phyloP scores from a whole-genome alignment of 2,329 filamentous ascomycete genomes.

The Seiridium cupressi region DNA sequence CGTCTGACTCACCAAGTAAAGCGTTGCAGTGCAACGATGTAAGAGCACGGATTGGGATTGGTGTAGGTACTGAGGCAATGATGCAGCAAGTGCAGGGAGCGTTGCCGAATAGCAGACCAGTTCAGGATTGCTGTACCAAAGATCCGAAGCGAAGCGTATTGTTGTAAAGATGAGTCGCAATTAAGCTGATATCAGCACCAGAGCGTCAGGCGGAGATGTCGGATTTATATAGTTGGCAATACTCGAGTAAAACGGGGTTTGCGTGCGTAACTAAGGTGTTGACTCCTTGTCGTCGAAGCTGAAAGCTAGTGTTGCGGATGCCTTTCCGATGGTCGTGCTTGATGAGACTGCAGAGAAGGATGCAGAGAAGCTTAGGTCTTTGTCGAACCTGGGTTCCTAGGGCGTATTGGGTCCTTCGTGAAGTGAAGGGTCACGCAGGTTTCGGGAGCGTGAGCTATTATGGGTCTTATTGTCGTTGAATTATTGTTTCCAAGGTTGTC shows the following conservation, averaged over 20 bases:
- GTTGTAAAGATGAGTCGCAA: constrained; percentile 20
- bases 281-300: neutral
- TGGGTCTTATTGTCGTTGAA: constrained; percentile 8
- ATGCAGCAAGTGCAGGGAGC: constrained; percentile 24
- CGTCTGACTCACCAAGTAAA: constrained; percentile 32
- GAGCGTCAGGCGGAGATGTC: constrained; percentile 25
- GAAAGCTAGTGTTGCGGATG: constrained; percentile 6
- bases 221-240: constrained; percentile 26
- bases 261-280: neutral
- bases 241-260: neutral
- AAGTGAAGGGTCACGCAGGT: constrained; percentile 10
- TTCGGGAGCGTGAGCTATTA: constrained; percentile 10
- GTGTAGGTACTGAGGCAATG: constrained; percentile 24
- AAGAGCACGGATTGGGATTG: constrained; percentile 24
- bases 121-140: constrained; percentile 15
- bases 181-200: constrained; percentile 32
- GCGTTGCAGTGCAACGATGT: constrained; percentile 26
- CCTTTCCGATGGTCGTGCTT: constrained; percentile 4
- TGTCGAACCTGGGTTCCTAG: neutral
- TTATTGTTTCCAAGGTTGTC: constrained; percentile 10
- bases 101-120: constrained; percentile 24
- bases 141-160: neutral
- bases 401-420: constrained; percentile 2
- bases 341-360: constrained; percentile 9
- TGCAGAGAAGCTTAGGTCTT: constrained; percentile 6